Evolutionary conservation across 176 grass and related monocot species (phyloP), one percentile per base, ranked within the genome.

Genomic region (Zoysia pacifica): DNA sequence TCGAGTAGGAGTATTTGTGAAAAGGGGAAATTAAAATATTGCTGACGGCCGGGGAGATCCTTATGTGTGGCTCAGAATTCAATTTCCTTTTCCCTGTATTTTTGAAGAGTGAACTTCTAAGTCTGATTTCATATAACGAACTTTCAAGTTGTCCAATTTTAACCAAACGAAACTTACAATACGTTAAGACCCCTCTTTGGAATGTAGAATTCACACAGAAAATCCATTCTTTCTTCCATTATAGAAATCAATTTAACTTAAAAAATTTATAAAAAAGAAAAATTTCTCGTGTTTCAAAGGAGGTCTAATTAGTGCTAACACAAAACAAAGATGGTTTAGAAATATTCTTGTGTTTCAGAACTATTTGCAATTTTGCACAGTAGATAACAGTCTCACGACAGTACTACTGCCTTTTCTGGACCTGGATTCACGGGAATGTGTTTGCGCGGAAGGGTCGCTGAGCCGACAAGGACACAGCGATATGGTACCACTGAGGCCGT

Each of bases 361-460:
- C 28, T 28, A 28, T 28, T 28, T 28, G 28, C 28, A 28, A 28
- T 28, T 28, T 28, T 28, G 28, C 28, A 28, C 28, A 28, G 28
- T 28, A 28, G 28, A 28, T 28, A 28, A 28, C 28, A 28, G 28
- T 28, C 28, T 28, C 28, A 48, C 9, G 48, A 8, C 48, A 48
- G 6, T 48, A 28, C 48, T 48, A 48, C 8, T 9, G 48, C 48
- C 7, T 48, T 9, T 48, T 9, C 8, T 28, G 15, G 36, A 9
- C 44, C 68, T 41, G 39, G 52, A 7, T 62, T 84, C 86, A 79
- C 75, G 62, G 69, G 69, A 63, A 46, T 45, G 28, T 88, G 60
- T 69, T 62, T 5, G 1, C 14, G 11, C 36, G 45, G 2, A 38
- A 46, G 38, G 15, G 45, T 9, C 11, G 51, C 54, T n/a, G 44